Evolutionary conservation across 257 asterid genomes (phyloP).

Genomic region (Solanum chmielewskii): DNA sequence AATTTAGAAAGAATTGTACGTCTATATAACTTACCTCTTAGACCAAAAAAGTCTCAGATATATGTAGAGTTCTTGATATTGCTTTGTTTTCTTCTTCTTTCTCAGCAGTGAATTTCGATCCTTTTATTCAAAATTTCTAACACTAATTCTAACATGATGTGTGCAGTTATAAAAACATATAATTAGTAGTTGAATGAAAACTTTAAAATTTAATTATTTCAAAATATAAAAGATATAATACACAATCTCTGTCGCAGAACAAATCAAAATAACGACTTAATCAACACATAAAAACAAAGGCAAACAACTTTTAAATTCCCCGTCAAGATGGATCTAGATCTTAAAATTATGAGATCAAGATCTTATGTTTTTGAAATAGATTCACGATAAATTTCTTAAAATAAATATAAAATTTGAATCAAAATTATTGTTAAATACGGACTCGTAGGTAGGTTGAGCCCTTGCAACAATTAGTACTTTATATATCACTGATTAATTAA

Average conservation of each 20-base stretch:
- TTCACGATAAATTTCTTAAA: background rate
- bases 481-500: background rate
- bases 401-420: background rate
- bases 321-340: background rate
- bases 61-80: background rate
- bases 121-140: background rate
- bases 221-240: background rate
- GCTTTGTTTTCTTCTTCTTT: background rate
- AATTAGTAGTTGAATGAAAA: background rate
- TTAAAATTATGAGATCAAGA: background rate
- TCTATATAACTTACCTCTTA: background rate
- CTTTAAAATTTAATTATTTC: background rate
- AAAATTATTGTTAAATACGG: background rate
- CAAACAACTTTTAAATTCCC: background rate
- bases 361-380: background rate
- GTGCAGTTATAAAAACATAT: background rate
- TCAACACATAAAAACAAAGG: background rate
- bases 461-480: background rate
- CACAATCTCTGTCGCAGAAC: background rate
- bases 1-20: background rate
- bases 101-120: accelerated
- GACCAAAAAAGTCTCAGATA: background rate
- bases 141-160: background rate
- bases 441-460: background rate
- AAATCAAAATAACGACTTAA: background rate